These are phyloP conservation scores for Podaxis sp. DNA, from an alignment of 768 basidiomycete species.

Conservation along the genomic window DNA sequence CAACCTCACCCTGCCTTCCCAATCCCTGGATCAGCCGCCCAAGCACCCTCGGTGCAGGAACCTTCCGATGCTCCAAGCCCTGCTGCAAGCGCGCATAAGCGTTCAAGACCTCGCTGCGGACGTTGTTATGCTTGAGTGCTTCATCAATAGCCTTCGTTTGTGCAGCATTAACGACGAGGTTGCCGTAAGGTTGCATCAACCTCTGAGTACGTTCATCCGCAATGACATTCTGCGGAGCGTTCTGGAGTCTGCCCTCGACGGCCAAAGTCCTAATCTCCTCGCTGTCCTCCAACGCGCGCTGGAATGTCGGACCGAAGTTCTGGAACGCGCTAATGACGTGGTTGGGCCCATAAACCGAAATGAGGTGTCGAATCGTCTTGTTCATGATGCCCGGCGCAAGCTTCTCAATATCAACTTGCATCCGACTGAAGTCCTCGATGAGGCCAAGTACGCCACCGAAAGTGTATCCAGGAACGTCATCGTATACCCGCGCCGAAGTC, in stretches of 20 bases:
- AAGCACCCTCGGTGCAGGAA: constrained; percentile 52
- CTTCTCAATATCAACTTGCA: not conserved
- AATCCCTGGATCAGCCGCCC: constrained; percentile 66
- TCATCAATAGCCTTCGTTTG: constrained; percentile 15
- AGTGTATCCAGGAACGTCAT: constrained; percentile 1
- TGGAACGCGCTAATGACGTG: constrained; percentile 27
- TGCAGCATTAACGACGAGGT: not conserved
- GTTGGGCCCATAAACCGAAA: constrained; percentile 18
- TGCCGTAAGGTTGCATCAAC: not conserved
- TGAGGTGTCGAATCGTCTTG: constrained; percentile 10
- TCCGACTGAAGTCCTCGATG: not conserved
- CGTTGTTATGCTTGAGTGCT: constrained; percentile 12
- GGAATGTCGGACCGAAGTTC: constrained; percentile 33
- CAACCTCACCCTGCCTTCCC: constrained; percentile 60
- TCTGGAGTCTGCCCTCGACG: not conserved
- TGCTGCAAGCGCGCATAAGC: constrained; percentile 53
- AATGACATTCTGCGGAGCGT: not conserved
- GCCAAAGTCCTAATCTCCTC: constrained; percentile 18
- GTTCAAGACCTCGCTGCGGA: constrained; percentile 9
- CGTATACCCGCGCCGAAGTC: not conserved
- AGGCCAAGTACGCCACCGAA: constrained; percentile 6
- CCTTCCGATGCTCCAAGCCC: constrained; percentile 42
- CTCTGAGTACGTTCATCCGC: constrained; percentile 1
- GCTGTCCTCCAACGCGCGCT: constrained; percentile 22
- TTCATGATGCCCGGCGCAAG: not conserved